A percentile compares a stretch with the other conserved stretches of the same genome.
Evolutionary conservation across 2,329 filamentous ascomycete species (phyloP).

Genomic region (Pyricularia sp.): DNA sequence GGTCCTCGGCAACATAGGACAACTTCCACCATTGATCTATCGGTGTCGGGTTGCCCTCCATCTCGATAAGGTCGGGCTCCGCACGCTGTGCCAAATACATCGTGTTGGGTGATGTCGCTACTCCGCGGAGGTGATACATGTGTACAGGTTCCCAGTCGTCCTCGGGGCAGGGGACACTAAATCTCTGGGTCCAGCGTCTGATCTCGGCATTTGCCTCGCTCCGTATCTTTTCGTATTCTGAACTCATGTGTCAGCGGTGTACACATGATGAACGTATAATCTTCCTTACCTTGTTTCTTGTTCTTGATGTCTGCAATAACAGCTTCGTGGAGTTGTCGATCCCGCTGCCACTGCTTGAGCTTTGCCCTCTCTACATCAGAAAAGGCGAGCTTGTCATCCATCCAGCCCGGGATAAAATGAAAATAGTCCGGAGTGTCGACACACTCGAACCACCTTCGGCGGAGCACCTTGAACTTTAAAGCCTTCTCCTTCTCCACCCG

Average conservation of each 20-base stretch:
- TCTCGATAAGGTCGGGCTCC: slow-evolving; percentile 9
- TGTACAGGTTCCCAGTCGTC: slow-evolving; percentile 15
- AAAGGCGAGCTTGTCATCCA: slow-evolving; percentile 9
- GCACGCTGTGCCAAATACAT: slow-evolving; percentile 16
- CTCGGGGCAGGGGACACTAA: slow-evolving; percentile 11
- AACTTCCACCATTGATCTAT: slow-evolving; percentile 18
- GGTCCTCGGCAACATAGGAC: slow-evolving; percentile 9
- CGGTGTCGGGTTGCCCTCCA: slow-evolving; percentile 6
- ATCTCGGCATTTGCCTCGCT: slow-evolving; percentile 3
- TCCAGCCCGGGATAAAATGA: slow-evolving; percentile 11
- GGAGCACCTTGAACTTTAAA: slow-evolving; percentile 8
- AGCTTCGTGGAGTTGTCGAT: slow-evolving; percentile 9
- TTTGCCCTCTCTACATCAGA: slow-evolving; percentile 9
- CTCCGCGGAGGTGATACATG: slow-evolving; percentile 17
- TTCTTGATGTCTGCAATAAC: not conserved
- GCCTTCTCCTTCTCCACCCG: slow-evolving; percentile 11
- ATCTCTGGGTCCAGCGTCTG: not conserved
- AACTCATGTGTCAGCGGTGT: slow-evolving; percentile 2
- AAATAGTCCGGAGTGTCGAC: slow-evolving; percentile 7
- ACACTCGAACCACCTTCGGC: slow-evolving; percentile 11
- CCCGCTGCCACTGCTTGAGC: slow-evolving; percentile 8
- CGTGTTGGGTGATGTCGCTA: slow-evolving; percentile 13
- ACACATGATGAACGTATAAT: not conserved
- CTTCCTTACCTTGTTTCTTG: slow-evolving; percentile 4
- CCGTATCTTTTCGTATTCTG: slow-evolving; percentile 5